These are phyloP conservation scores for Elaphomyces granulatus DNA, from an alignment of 495 filamentous ascomycete species.

Conservation along the genomic window DNA sequence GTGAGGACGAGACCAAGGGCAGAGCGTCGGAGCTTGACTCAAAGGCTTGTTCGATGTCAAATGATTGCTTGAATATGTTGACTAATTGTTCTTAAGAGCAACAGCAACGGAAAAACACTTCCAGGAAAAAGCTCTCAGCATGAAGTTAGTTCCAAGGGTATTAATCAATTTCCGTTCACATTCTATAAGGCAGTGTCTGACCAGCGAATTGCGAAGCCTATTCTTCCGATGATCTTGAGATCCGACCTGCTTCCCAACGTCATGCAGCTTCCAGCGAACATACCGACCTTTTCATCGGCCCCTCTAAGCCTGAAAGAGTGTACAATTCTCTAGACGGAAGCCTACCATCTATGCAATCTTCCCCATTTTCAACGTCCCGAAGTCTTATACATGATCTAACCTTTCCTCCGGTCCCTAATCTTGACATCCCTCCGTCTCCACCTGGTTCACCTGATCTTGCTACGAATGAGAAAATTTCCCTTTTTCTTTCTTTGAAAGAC, in stretches of 20 bases:
- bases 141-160: neutral
- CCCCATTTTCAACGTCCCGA: constrained; percentile 55
- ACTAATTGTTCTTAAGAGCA: too few species aligned
- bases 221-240: too few species aligned
- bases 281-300: constrained; percentile 33
- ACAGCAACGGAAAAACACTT: constrained; percentile 4
- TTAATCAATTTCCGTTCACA: too few species aligned
- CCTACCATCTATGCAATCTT: constrained; percentile 32
- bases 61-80: too few species aligned
- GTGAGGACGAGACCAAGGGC: constrained; percentile 47
- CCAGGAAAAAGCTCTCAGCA: neutral
- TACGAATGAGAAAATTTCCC: constrained; percentile 59
- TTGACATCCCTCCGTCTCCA: constrained; percentile 74
- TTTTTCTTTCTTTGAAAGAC: constrained; percentile 74
- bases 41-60: constrained; percentile 18
- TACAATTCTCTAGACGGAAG: constrained; percentile 11
- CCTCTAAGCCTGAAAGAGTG: constrained; percentile 19
- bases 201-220: too few species aligned
- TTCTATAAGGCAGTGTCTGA: too few species aligned
- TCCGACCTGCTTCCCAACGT: too few species aligned
- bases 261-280: constrained; percentile 3
- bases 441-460: constrained; percentile 53
- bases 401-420: constrained; percentile 63
- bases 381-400: constrained; percentile 64
- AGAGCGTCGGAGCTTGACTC: constrained; percentile 5